phyloP scores from a whole-genome alignment of 1,139 yeast genomes.

The Pichia sp. region DNA sequence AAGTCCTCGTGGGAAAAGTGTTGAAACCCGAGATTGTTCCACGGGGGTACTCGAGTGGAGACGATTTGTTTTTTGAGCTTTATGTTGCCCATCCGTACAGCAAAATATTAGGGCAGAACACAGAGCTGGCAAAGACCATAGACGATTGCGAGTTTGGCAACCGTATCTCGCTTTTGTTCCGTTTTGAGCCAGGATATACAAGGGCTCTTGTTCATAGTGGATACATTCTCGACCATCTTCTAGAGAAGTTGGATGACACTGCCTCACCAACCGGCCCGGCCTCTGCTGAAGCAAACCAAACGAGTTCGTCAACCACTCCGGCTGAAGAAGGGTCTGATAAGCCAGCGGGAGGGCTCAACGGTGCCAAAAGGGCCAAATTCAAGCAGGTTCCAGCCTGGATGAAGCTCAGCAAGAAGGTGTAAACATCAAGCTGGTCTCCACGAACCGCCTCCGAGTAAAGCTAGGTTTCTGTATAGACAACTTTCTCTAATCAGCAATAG shows the following conservation, averaged over 20 bases:
- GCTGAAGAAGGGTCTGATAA: background rate
- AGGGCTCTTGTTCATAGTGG: background rate
- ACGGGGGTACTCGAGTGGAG: background rate
- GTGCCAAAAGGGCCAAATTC: constrained; percentile 2
- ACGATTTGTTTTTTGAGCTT: constrained; percentile 1
- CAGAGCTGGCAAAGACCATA: background rate
- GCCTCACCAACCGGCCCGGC: background rate
- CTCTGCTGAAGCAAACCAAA: background rate
- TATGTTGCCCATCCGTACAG: constrained; percentile 3
- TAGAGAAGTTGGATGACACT: background rate
- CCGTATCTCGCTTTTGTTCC: constrained; percentile 3
- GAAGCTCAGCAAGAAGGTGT: constrained; percentile 5
- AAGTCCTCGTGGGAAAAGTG: background rate
- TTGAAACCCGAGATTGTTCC: constrained; percentile 1
- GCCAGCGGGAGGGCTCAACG: background rate
- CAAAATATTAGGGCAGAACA: background rate
- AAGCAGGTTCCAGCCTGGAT: constrained; percentile 7
- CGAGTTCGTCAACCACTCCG: background rate
- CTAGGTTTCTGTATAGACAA: background rate
- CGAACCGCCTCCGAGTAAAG: too few relatives aligned
- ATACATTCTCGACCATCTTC: constrained; percentile 1
- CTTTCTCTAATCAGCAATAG: background rate
- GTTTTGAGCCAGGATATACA: background rate
- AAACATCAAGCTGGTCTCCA: too few relatives aligned
- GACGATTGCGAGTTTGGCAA: constrained; percentile 8